Evolutionary conservation across 2,329 filamentous ascomycete genomes (phyloP).

Genomic region (Metarhizium guizhouense): DNA sequence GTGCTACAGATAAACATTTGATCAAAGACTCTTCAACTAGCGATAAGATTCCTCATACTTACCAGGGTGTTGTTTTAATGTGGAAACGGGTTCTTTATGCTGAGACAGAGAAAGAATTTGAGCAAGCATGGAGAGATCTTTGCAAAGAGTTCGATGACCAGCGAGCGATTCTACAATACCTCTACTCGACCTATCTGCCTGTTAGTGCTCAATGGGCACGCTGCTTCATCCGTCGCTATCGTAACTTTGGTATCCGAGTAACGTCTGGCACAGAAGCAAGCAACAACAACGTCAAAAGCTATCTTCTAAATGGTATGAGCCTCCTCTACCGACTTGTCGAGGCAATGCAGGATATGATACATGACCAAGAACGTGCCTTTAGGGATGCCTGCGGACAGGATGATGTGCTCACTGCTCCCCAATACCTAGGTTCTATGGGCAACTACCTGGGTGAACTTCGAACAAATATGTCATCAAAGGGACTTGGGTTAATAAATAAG

Average conservation of each 20-base stretch:
- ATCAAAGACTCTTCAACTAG: too few relatives aligned
- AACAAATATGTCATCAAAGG: not conserved
- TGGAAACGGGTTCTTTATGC: too few relatives aligned
- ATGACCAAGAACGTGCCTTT: conserved; percentile 3
- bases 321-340: conserved; percentile 5
- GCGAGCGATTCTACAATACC: conserved; percentile 2
- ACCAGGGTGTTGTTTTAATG: too few relatives aligned
- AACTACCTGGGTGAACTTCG: not conserved
- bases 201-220: conserved; percentile 7
- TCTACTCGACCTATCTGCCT: conserved; percentile 4
- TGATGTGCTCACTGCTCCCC: conserved; percentile 1
- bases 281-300: conserved; percentile 5
- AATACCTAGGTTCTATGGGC: not conserved
- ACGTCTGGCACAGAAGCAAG: conserved; percentile 4
- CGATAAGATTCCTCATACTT: too few relatives aligned
- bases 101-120: too few relatives aligned
- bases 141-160: not conserved
- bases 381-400: conserved; percentile 2
- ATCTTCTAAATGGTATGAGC: conserved; percentile 5
- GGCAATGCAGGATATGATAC: conserved; percentile 4
- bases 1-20: too few relatives aligned
- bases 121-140: too few relatives aligned
- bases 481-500: not conserved
- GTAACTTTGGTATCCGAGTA: conserved; percentile 6
- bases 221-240: conserved; percentile 7